phyloP scores from a whole-genome alignment of 2,329 filamentous ascomycete genomes.

The Microcera coccophila region DNA sequence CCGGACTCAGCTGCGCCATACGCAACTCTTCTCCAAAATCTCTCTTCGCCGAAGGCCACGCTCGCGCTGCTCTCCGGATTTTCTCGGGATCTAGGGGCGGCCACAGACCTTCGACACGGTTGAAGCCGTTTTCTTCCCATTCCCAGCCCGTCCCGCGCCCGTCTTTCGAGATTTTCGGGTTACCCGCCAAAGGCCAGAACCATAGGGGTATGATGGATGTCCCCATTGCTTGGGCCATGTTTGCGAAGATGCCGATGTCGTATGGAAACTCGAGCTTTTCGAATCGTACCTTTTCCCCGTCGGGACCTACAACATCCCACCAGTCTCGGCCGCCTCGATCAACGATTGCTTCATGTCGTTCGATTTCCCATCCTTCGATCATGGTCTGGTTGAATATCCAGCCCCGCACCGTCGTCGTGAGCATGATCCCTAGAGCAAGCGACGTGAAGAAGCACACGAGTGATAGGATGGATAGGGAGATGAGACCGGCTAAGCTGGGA shows the following conservation, averaged over 20 bases:
- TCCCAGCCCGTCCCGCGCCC: constrained; percentile 49
- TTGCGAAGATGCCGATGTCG: constrained; percentile 70
- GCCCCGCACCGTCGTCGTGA: constrained; percentile 58
- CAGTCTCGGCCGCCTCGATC: constrained; percentile 44
- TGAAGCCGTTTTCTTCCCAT: constrained; percentile 75
- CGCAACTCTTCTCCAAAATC: constrained; percentile 33
- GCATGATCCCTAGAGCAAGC: constrained; percentile 61
- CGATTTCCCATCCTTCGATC: constrained; percentile 75
- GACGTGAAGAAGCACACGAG: constrained; percentile 56
- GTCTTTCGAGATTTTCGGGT: constrained; percentile 40
- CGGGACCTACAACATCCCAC: constrained; percentile 38
- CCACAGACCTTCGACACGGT: constrained; percentile 59
- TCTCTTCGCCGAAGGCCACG: constrained; percentile 39
- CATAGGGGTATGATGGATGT: constrained; percentile 61
- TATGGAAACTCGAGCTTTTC: constrained; percentile 74
- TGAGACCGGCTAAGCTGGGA: constrained; percentile 56
- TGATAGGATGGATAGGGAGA: constrained; percentile 57
- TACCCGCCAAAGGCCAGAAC: constrained; percentile 63
- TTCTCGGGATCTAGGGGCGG: constrained; percentile 62
- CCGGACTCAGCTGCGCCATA: constrained; percentile 36
- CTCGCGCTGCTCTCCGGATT: constrained; percentile 40
- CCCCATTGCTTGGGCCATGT: constrained; percentile 74
- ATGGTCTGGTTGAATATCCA: constrained; percentile 70
- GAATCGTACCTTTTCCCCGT: constrained; percentile 45
- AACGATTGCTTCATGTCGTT: constrained; percentile 58